A percentile compares a stretch with the other conserved stretches of the same genome.
Evolutionary conservation across 306 rosid species (phyloP).

Genomic region (Trifolium pratense): DNA sequence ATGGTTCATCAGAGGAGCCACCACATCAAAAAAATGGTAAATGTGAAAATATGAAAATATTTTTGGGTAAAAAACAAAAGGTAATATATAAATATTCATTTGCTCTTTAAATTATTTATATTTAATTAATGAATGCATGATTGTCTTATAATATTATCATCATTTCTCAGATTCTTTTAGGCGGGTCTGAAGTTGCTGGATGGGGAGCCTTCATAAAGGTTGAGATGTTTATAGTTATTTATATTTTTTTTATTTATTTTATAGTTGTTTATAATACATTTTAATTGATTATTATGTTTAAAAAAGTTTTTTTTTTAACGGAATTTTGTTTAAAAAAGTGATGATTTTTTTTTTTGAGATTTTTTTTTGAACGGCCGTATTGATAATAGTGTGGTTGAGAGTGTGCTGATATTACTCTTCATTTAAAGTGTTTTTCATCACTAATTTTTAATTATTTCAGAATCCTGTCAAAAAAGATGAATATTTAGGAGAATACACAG

Average conservation of each 20-base stretch:
- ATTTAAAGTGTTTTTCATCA: conserved; percentile 33
- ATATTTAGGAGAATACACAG: conserved; percentile 87
- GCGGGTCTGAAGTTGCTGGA: conserved; percentile 80
- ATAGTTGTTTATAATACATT: no score
- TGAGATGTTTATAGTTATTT: background rate
- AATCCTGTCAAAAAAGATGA: conserved; percentile 79
- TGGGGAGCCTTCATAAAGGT: conserved; percentile 97
- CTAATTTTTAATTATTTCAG: conserved; percentile 56
- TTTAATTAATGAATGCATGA: conserved; percentile 32
- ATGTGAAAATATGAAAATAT: conserved; percentile 87
- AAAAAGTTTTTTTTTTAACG: no score
- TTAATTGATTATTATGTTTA: no score
- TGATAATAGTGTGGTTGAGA: background rate
- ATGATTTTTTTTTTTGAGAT: no score
- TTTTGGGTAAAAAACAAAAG: conserved; percentile 77
- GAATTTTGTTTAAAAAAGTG: no score
- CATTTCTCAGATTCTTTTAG: conserved; percentile 68
- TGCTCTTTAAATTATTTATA: background rate
- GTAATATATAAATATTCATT: conserved; percentile 46
- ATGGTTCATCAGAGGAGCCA: conserved; percentile 68
- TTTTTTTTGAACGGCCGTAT: no score
- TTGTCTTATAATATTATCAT: conserved; percentile 12
- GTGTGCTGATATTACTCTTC: background rate
- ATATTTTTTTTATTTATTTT: no score
- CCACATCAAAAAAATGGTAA: conserved; percentile 69